Conservation (phyloP, 371 early-diverging fungal genomes). For the Circinella umbellata region DNA sequence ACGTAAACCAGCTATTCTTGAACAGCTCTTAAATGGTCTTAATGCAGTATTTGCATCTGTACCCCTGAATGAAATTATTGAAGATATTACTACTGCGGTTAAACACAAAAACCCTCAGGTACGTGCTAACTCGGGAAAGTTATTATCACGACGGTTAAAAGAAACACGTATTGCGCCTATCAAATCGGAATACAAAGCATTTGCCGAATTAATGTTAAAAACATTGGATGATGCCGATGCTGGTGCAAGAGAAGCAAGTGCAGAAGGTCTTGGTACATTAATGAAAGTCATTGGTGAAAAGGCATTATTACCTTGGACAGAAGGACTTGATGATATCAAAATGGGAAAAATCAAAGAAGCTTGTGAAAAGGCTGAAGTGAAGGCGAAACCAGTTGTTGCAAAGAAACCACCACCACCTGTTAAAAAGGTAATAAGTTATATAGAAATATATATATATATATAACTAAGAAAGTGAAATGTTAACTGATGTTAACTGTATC, state of each 20-base stretch:
- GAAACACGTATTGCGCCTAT: constrained; percentile 68
- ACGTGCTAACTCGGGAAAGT: constrained; percentile 73
- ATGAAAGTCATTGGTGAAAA: constrained; percentile 88
- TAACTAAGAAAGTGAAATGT: no score
- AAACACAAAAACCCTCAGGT: constrained; percentile 95
- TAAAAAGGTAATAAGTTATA: constrained; percentile 20
- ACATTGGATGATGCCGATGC: constrained; percentile 88
- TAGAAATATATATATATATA: no score
- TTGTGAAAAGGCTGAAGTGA: constrained; percentile 82
- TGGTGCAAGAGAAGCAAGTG: constrained; percentile 85
- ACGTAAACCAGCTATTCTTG: constrained; percentile 86
- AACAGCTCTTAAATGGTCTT: constrained; percentile 79
- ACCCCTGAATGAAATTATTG: constrained; percentile 63
- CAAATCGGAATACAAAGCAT: constrained; percentile 80
- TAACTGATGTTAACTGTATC: background rate
- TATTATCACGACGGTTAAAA: constrained; percentile 75
- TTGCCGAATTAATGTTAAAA: constrained; percentile 75
- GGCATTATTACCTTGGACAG: constrained; percentile 70
- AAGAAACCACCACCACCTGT: constrained; percentile 52
- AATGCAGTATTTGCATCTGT: constrained; percentile 84
- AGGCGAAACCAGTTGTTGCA: constrained; percentile 56
- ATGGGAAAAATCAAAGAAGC: constrained; percentile 86
- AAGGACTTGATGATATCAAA: constrained; percentile 88
- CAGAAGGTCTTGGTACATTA: constrained; percentile 89
- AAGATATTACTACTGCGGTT: constrained; percentile 71